These are phyloP conservation scores for Aurinia saxatilis DNA, from an alignment of 345 rosid species.

Conservation along the genomic window DNA sequence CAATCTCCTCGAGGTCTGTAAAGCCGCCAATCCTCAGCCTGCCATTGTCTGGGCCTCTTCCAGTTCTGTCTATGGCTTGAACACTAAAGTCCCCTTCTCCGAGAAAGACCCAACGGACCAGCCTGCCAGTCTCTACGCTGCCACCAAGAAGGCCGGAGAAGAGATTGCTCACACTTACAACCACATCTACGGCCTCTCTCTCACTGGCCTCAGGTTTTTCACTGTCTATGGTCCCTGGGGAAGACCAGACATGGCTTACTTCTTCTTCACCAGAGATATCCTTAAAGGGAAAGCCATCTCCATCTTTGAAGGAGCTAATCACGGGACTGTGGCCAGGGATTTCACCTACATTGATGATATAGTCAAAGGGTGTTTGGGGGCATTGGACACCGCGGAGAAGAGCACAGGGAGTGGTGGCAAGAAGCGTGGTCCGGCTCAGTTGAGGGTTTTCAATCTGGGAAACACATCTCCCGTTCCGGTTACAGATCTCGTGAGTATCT, in stretches of 20 bases:
- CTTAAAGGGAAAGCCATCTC: constrained; percentile 54
- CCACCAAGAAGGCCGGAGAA: constrained; percentile 79
- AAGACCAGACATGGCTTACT: constrained; percentile 80
- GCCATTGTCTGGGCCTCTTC: constrained; percentile 75
- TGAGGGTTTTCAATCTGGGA: constrained; percentile 79
- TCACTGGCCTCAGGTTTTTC: constrained; percentile 68
- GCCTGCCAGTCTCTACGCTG: constrained; percentile 83
- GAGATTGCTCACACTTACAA: constrained; percentile 85
- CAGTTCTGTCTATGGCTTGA: constrained; percentile 70
- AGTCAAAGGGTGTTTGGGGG: constrained; percentile 75
- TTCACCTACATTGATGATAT: constrained; percentile 88
- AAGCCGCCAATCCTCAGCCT: constrained; percentile 60
- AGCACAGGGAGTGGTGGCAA: constrained; percentile 89
- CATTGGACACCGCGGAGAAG: constrained; percentile 82
- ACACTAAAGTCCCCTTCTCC: constrained; percentile 71
- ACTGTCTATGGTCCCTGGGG: constrained; percentile 88
- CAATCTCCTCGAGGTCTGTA: constrained; percentile 59
- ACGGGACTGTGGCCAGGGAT: constrained; percentile 68
- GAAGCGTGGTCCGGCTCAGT: constrained; percentile 74
- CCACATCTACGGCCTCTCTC: constrained; percentile 73
- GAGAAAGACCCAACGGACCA: constrained; percentile 74
- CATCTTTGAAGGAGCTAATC: constrained; percentile 51
- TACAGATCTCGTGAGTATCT: constrained; percentile 53
- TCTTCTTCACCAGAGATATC: constrained; percentile 70
- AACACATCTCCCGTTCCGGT: constrained; percentile 85